These are phyloP conservation scores for Myriangium duriaei DNA, from an alignment of 2,329 filamentous ascomycete genomes.

Conservation along the genomic window DNA sequence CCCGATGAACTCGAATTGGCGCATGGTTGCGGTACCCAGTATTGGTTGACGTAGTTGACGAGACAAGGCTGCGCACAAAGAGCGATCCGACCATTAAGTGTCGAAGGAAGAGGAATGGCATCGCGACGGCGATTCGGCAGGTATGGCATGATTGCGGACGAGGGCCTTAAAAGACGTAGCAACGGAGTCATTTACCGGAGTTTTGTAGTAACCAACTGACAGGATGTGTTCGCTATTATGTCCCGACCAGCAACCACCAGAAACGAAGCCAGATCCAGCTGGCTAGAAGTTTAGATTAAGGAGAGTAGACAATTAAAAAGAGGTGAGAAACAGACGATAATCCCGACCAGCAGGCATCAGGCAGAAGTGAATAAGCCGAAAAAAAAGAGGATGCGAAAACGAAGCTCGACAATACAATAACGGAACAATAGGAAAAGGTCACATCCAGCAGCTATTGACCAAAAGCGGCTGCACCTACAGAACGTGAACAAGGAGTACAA, in stretches of 20 bases:
- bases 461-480: neutral
- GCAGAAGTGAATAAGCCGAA: neutral
- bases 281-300: neutral
- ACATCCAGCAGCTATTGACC: slow-evolving; percentile 3
- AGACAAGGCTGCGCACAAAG: slow-evolving; percentile 21
- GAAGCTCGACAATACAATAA: neutral
- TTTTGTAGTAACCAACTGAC: neutral
- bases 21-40: slow-evolving; percentile 11
- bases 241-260: neutral
- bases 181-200: neutral
- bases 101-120: neutral
- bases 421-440: slow-evolving; percentile 3
- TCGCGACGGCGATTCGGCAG: neutral
- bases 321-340: neutral
- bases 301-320: slow-evolving; percentile 1
- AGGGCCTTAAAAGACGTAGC: neutral
- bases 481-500: too few species aligned
- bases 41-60: slow-evolving; percentile 14
- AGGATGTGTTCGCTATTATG: neutral
- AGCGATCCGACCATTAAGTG: neutral
- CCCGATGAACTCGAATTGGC: slow-evolving; percentile 13
- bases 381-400: neutral
- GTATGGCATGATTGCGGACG: neutral
- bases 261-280: neutral
- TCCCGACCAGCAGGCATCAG: slow-evolving; percentile 9